Evolutionary conservation across 2,329 filamentous ascomycete species (phyloP).

Genomic region (Diaporthe aspalathi): DNA sequence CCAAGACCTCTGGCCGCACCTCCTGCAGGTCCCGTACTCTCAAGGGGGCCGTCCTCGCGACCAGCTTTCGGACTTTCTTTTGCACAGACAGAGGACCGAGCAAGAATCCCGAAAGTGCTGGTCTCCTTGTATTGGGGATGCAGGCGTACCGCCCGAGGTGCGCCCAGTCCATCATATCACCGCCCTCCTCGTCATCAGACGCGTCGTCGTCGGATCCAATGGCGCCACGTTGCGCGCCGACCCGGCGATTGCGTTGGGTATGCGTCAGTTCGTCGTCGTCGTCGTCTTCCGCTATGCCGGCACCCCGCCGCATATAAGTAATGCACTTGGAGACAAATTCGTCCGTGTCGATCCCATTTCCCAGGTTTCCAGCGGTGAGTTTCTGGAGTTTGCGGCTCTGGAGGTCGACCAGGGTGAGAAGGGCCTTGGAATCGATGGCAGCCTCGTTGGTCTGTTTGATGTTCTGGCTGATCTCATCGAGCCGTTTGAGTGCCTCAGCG

Average conservation of each 20-base stretch:
- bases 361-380: slow-evolving; percentile 77
- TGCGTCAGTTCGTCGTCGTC: slow-evolving; percentile 62
- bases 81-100: slow-evolving; percentile 90
- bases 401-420: slow-evolving; percentile 84
- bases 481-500: slow-evolving; percentile 71
- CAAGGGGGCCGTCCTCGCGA: slow-evolving; percentile 77
- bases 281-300: slow-evolving; percentile 64
- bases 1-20: slow-evolving; percentile 82
- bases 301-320: slow-evolving; percentile 81
- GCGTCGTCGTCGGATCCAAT: slow-evolving; percentile 61
- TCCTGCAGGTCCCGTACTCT: slow-evolving; percentile 75
- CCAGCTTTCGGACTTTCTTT: slow-evolving; percentile 79
- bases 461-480: slow-evolving; percentile 72
- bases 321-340: slow-evolving; percentile 93
- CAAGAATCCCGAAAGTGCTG: slow-evolving; percentile 83
- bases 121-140: slow-evolving; percentile 77
- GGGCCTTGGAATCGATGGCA: slow-evolving; percentile 86
- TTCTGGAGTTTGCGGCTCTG: slow-evolving; percentile 82
- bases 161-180: slow-evolving; percentile 87
- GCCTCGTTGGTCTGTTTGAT: slow-evolving; percentile 93
- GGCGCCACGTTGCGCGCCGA: slow-evolving; percentile 42
- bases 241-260: slow-evolving; percentile 60
- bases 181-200: slow-evolving; percentile 76
- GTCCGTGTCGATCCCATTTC: slow-evolving; percentile 85
- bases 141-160: slow-evolving; percentile 83